Base-by-base conservation (phyloP, 306 rosid species). In the Hippophae rhamnoides region DNA sequence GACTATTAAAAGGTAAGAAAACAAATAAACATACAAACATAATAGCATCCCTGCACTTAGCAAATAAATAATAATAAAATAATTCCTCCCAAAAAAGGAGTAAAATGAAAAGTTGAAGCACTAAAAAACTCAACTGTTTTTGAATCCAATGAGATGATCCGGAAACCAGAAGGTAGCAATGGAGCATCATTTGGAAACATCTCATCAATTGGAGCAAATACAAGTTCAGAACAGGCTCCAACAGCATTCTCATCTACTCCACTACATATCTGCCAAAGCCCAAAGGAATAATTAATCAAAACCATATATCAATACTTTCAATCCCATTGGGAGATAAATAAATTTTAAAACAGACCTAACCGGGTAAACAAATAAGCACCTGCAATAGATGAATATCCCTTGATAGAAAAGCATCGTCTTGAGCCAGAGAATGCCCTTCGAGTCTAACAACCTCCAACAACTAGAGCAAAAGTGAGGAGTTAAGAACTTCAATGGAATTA, bases 361-460 rank as follows among this genome's bases (percentile, higher is more conserved):
- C 8, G 46, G 18, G 7, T 25, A 44, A 25, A 58, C 48, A 65
- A 71, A 7, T 40, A 63, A 68, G 66, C 25, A 92, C 99, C 99
- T 93, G 99, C 68, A 93, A 76, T 57, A 88, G 94, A 84, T 86
- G 97, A 82, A 93, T 80, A 67, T 93, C 97, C 67, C 95, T 68
- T 5, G 99, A 86, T 58, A 75, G 84, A 74, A 93, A 86, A 23
- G 89, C 78, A 27, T 93, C 95, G 75, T 93, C 97, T 73, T 82
- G 94, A 47, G 92, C 81, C 60, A 93, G 73, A 54, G 95, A 83
- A 72, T 88, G 96, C 14, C 97, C 95, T 79, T 93, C 99, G 31
- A 93, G 94, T 63, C 97, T 82, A 72, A 88, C 83, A 58, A 93
- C 88, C 78, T 93, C 99, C 56, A 88, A 90, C 78, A 84, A 82